Evolutionary conservation across 306 rosid genomes (phyloP).

Genomic region (Chamaecrista fasciculata): DNA sequence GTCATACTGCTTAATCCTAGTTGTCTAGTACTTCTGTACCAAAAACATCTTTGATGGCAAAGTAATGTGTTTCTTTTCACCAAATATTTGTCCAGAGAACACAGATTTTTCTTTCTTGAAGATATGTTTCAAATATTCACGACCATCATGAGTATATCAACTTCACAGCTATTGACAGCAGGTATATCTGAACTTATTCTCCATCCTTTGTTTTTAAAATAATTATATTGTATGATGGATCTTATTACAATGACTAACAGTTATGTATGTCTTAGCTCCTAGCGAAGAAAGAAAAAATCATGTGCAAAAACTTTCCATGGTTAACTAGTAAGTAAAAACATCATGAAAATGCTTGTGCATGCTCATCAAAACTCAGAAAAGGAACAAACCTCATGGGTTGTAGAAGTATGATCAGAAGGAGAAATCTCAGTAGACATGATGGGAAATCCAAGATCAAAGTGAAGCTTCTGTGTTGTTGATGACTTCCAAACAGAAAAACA

Average conservation of each 20-base stretch:
- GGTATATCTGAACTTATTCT: background rate
- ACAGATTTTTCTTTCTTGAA: background rate
- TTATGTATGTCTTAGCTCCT: background rate
- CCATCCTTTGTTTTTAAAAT: background rate
- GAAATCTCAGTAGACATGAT: conserved; percentile 43
- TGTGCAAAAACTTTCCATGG: background rate
- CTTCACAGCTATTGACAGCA: background rate
- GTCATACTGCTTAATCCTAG: background rate
- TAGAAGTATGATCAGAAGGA: conserved; percentile 26
- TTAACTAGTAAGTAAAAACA: background rate
- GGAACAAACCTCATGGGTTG: conserved; percentile 39
- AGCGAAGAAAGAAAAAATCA: background rate
- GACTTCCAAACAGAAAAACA: background rate
- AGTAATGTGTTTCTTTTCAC: too few species aligned
- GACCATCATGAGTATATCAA: background rate
- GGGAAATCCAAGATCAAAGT: background rate
- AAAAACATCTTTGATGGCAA: background rate
- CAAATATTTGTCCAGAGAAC: background rate
- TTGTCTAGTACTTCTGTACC: background rate
- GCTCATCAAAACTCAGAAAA: background rate
- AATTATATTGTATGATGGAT: background rate
- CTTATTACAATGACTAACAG: background rate
- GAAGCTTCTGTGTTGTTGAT: background rate
- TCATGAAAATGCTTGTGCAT: background rate
- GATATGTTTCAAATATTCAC: background rate